phyloP scores from a whole-genome alignment of 176 grass and related monocot genomes.

The Chloris gayana region DNA sequence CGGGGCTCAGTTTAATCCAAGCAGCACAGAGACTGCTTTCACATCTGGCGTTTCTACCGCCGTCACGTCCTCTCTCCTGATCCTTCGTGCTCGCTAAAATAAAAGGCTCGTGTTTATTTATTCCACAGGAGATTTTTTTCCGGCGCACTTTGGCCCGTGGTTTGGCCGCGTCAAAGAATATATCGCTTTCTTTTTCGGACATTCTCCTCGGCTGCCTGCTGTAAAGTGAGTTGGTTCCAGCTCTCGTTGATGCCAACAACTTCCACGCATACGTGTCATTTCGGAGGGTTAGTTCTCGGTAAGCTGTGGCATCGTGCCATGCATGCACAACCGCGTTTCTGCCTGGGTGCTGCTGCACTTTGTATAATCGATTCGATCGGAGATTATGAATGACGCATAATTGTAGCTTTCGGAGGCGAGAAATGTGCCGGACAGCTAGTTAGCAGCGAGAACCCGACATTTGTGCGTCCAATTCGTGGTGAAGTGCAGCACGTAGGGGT shows the following conservation, averaged over 20 bases:
- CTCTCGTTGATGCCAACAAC: slow-evolving; percentile 4
- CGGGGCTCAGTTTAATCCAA: not conserved
- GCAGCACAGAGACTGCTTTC: not conserved
- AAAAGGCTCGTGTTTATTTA: not conserved
- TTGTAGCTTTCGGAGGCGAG: not conserved
- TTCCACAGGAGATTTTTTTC: not conserved
- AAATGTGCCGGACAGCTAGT: not conserved
- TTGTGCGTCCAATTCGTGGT: no score
- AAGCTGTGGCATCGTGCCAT: not conserved
- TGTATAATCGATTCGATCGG: not conserved
- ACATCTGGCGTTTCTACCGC: not conserved
- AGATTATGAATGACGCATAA: not conserved
- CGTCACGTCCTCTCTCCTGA: slow-evolving; percentile 23
- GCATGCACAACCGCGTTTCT: not conserved
- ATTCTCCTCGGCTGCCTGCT: slow-evolving; percentile 27
- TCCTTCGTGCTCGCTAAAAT: not conserved
- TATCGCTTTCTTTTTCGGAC: not conserved
- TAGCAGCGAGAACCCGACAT: not conserved
- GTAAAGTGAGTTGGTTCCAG: not conserved
- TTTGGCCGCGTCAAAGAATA: slow-evolving; percentile 35
- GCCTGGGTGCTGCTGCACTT: no score
- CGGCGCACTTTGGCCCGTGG: not conserved
- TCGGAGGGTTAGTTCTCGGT: not conserved
- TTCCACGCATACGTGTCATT: slow-evolving; percentile 11
- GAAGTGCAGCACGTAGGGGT: no score